phyloP scores from a whole-genome alignment of 371 early-diverging fungal species.

The Apophysomyces sp. region DNA sequence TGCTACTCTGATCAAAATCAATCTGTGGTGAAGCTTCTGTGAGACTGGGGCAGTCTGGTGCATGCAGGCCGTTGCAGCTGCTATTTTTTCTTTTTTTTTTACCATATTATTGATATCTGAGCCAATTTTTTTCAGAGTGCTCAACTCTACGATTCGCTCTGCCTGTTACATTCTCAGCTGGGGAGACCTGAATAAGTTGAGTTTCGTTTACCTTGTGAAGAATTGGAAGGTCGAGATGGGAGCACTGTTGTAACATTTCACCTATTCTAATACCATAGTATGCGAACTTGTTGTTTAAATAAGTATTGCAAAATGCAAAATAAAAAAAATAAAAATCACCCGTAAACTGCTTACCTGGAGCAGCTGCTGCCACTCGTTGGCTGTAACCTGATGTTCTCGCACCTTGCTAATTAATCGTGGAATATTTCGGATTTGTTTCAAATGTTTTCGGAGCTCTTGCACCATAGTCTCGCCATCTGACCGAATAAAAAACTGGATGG shows the following conservation, averaged over 20 bases:
- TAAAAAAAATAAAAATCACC: too few relatives aligned
- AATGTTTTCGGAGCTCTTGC: slow-evolving; percentile 31
- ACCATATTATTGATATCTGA: slow-evolving; percentile 58
- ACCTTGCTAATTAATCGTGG: slow-evolving; percentile 52
- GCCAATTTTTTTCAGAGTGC: slow-evolving; percentile 52
- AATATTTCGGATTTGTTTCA: slow-evolving; percentile 66
- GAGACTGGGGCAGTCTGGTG: too few relatives aligned
- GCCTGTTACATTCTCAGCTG: slow-evolving; percentile 21
- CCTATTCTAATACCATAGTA: slow-evolving; percentile 58
- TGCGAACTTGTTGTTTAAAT: slow-evolving; percentile 47
- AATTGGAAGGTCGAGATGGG: slow-evolving; percentile 9
- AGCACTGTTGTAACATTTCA: slow-evolving; percentile 24
- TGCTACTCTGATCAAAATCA: slow-evolving; percentile 67
- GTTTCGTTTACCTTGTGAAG: slow-evolving; percentile 32
- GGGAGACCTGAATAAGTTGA: not conserved
- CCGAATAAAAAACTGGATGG: slow-evolving; percentile 54
- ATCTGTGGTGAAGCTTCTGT: slow-evolving; percentile 39
- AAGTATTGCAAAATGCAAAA: not conserved
- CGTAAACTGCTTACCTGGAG: slow-evolving; percentile 49
- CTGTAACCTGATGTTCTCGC: slow-evolving; percentile 42
- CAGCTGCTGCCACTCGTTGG: slow-evolving; percentile 70
- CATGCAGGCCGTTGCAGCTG: not conserved
- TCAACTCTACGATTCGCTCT: slow-evolving; percentile 22
- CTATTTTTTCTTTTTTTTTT: not conserved
- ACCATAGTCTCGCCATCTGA: slow-evolving; percentile 18